Base-by-base conservation (phyloP, 2,329 filamentous ascomycete species). In the Pseudonectria foliicola region DNA sequence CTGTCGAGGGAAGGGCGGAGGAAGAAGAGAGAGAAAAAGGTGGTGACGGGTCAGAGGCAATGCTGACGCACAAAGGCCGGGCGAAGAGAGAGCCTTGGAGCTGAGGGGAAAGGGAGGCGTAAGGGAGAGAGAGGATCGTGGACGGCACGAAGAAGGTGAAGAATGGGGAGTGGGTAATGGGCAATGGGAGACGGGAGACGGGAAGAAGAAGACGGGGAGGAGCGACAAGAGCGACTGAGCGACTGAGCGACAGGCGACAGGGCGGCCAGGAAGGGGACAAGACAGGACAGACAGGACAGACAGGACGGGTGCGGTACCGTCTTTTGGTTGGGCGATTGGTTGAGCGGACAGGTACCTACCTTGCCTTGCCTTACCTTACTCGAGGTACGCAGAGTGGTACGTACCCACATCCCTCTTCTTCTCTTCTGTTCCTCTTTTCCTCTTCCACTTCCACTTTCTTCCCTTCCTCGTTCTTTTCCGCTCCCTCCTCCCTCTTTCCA, bases 181-280 rank as follows among this genome's bases (percentile, higher is more conserved):
- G 43, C 40, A 44, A 52, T 55, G 50, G 56, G 52, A 46, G 48
- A 51, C 49, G 27, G 31, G 21, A 25, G 21, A 43, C 47, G 43
- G 45, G 55, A 52, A 50, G 53, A 50, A 51, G 54, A 58, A 48
- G 51, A 57, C 50, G 53, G 55, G 57, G 56, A 61, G 52, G 57
- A 59, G 56, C 57, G 56, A 60, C 55, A 52, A 54, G 50, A 44
- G 45, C 43, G 52, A 54, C 50, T 49, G 52, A 21, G 18, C 18
- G 5, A 8, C 18, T 21, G 18, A 8, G 18, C 18, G 5, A 21
- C 18, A 6, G 18, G 18, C 18, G n/a, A n/a, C n/a, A n/a, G n/a
- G n/a, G n/a, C n/a, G n/a, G n/a, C n/a, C n/a, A n/a, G n/a, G n/a
- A n/a, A n/a, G n/a, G n/a, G n/a, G n/a, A n/a, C n/a, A n/a, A n/a